phyloP scores from a whole-genome alignment of 352 stramenopile genomes.

The Achlya hypogyna region DNA sequence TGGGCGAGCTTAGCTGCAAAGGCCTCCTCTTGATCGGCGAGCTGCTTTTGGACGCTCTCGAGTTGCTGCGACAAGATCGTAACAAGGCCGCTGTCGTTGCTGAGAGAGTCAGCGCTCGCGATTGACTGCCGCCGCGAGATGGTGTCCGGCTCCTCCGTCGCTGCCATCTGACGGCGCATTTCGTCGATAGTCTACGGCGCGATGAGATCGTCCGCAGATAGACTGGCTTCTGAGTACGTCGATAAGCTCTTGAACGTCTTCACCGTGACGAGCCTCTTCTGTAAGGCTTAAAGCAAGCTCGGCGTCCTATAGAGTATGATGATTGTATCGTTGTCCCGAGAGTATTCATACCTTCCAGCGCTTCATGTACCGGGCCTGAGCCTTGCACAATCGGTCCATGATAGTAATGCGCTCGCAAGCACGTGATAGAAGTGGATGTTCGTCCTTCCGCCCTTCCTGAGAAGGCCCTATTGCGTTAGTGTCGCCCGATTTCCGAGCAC shows the following conservation, averaged over 20 bases:
- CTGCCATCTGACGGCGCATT: slow-evolving; percentile 12
- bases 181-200: slow-evolving; percentile 10
- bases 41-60: neutral
- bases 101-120: neutral
- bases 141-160: neutral
- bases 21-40: neutral
- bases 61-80: slow-evolving; percentile 1
- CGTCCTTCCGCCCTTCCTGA: slow-evolving; percentile 8
- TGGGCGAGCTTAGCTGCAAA: neutral
- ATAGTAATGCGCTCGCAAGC: neutral
- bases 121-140: neutral
- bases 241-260: slow-evolving; percentile 7
- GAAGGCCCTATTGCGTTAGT: too few species aligned
- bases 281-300: slow-evolving; percentile 4
- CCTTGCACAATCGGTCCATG: neutral
- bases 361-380: neutral
- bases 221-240: too few species aligned
- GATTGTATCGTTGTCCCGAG: neutral
- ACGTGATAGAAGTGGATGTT: slow-evolving; percentile 8
- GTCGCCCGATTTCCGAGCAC: too few species aligned
- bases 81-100: neutral
- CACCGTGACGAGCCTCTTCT: neutral
- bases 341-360: slow-evolving; percentile 11
- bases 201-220: too few species aligned
- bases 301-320: slow-evolving; percentile 8